phyloP scores from a whole-genome alignment of 1,284 basidiomycete genomes.

The Erythrobasidium hasegawianum region DNA sequence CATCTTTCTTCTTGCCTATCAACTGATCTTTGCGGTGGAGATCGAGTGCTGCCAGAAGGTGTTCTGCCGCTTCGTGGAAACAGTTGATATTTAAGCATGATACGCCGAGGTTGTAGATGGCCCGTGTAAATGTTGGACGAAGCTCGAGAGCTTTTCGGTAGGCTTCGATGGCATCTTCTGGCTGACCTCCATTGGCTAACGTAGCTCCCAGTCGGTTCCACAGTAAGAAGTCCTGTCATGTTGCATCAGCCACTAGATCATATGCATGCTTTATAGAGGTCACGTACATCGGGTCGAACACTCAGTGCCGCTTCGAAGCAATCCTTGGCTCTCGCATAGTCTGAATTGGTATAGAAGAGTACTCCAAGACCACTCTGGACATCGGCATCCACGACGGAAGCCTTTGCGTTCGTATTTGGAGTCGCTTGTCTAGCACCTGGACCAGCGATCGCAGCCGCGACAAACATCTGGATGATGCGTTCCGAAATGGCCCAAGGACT shows the following conservation, averaged over 20 bases:
- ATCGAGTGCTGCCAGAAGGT: slow-evolving; percentile 86
- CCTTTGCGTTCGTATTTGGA: slow-evolving; percentile 60
- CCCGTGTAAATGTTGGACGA: slow-evolving; percentile 92
- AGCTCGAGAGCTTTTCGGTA: slow-evolving; percentile 90
- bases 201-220: slow-evolving; percentile 97
- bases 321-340: slow-evolving; percentile 86
- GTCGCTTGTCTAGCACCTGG: slow-evolving; percentile 41
- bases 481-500: slow-evolving; percentile 82
- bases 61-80: slow-evolving; percentile 92
- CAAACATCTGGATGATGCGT: slow-evolving; percentile 75
- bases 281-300: slow-evolving; percentile 67
- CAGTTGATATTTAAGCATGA: slow-evolving; percentile 91
- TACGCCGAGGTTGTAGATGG: slow-evolving; percentile 80
- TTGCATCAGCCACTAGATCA: background rate
- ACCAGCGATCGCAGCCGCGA: slow-evolving; percentile 69
- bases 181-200: slow-evolving; percentile 88
- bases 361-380: slow-evolving; percentile 92
- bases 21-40: slow-evolving; percentile 59
- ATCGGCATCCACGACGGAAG: slow-evolving; percentile 73
- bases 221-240: slow-evolving; percentile 75
- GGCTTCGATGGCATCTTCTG: slow-evolving; percentile 91
- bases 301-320: slow-evolving; percentile 87
- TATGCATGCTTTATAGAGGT: background rate
- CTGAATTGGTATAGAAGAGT: slow-evolving; percentile 80
- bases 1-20: slow-evolving; percentile 19